phyloP scores from a whole-genome alignment of 345 rosid species.

The Anacardium occidentale region DNA sequence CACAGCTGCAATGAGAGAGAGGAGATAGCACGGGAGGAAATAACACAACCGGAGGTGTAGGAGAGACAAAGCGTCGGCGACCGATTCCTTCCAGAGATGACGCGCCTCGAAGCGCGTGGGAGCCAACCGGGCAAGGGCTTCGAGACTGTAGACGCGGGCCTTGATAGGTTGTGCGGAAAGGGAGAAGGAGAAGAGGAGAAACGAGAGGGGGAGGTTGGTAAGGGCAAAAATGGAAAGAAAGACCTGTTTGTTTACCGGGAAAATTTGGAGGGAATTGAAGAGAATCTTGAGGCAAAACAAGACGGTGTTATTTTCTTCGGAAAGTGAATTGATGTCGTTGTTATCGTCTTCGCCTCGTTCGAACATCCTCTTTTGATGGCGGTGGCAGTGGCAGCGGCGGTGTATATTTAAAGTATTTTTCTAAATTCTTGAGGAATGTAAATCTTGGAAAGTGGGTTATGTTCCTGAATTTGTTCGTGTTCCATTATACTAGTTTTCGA shows the following conservation, averaged over 20 bases:
- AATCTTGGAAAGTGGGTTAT: too few relatives aligned
- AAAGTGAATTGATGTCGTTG: background rate
- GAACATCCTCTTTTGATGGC: conserved; percentile 14
- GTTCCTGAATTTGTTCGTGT: too few relatives aligned
- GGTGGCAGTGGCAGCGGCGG: too few relatives aligned
- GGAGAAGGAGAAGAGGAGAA: conserved; percentile 54
- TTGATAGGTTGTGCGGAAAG: conserved; percentile 47
- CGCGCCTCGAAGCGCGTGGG: conserved; percentile 61
- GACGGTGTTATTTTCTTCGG: background rate
- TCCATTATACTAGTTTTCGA: too few relatives aligned
- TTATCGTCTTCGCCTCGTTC: conserved; percentile 12
- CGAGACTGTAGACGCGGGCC: conserved; percentile 53
- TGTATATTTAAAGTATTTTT: too few relatives aligned
- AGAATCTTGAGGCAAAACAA: conserved; percentile 19
- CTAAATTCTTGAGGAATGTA: too few relatives aligned
- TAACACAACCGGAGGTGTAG: conserved; percentile 48
- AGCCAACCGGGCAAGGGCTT: conserved; percentile 45
- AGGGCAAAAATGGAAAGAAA: conserved; percentile 42
- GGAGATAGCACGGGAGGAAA: conserved; percentile 47
- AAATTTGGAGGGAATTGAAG: conserved; percentile 40
- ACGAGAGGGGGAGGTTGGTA: conserved; percentile 56
- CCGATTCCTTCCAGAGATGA: conserved; percentile 64
- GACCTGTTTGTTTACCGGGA: conserved; percentile 46
- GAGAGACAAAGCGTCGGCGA: conserved; percentile 51
- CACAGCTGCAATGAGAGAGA: conserved; percentile 51